These are phyloP conservation scores for Cyathus striatus DNA, from an alignment of 768 basidiomycete genomes.

Conservation along the genomic window DNA sequence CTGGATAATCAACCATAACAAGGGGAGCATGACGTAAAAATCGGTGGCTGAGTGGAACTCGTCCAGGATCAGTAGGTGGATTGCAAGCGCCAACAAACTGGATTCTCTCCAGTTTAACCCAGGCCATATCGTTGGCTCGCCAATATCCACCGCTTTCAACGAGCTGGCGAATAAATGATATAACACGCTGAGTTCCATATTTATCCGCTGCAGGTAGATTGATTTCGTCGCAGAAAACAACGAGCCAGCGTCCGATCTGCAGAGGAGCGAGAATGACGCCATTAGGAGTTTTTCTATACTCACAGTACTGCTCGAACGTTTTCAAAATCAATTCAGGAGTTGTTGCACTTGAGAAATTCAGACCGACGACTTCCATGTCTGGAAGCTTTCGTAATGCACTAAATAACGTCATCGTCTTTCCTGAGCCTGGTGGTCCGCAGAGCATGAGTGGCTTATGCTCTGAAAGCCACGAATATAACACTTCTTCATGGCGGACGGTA, in stretches of 20 bases:
- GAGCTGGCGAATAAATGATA: constrained; percentile 96
- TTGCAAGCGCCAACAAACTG: constrained; percentile 99
- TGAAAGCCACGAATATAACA: constrained; percentile 96
- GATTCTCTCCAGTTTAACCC: constrained; percentile 97
- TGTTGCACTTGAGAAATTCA: constrained; percentile 99
- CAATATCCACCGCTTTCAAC: constrained; percentile 95
- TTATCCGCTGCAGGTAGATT: constrained; percentile 96
- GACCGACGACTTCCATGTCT: constrained; percentile 97
- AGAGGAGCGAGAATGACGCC: constrained; percentile 93
- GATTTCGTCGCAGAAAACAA: constrained; percentile 99
- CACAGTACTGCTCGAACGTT: constrained; percentile 99
- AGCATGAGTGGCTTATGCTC: constrained; percentile 98
- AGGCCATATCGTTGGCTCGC: constrained; percentile 90
- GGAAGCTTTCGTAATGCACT: constrained; percentile 96
- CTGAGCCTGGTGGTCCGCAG: constrained; percentile 98
- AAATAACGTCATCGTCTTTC: constrained; percentile 99
- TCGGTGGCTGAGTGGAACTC: constrained; percentile 95
- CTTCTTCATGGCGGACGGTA: constrained; percentile 97
- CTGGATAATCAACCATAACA: constrained; percentile 99
- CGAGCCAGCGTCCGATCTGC: constrained; percentile 96
- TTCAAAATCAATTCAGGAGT: constrained; percentile 97
- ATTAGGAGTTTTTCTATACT: constrained; percentile 97
- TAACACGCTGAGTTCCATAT: constrained; percentile 97
- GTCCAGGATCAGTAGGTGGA: constrained; percentile 97
- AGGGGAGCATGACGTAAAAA: constrained; percentile 97